A percentile compares a stretch with the other conserved stretches of the same genome.
These are phyloP conservation scores for Alternaria panax DNA, from an alignment of 2,329 filamentous ascomycete genomes.

Conservation along the genomic window DNA sequence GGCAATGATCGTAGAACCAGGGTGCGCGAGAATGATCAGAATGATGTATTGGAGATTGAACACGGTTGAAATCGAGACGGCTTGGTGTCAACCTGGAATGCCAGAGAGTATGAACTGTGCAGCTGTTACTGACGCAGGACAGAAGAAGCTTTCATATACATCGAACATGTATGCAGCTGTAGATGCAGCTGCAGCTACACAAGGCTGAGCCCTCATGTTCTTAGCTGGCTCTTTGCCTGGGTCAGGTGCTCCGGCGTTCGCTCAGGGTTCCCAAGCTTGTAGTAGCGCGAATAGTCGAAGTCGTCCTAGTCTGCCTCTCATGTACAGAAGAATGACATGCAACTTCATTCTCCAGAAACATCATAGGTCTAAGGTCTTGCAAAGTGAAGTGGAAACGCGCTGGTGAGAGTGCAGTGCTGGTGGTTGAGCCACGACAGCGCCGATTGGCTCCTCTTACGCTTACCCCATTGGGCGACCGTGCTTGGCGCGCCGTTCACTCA, in stretches of 20 bases:
- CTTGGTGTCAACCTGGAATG: not conserved
- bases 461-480: conserved; percentile 1
- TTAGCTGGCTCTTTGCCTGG: not conserved
- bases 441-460: conserved; percentile 15
- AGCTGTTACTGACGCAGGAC: not conserved
- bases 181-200: not conserved
- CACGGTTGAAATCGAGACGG: not conserved
- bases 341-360: not conserved
- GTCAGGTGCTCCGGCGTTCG: conserved; percentile 1
- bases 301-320: not conserved
- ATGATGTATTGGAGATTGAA: not conserved
- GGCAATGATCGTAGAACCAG: not conserved
- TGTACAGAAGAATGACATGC: not conserved
- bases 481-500: conserved; percentile 23
- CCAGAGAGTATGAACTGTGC: not conserved
- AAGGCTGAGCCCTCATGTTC: conserved; percentile 3
- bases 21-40: not conserved
- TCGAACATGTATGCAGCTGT: not conserved
- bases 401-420: not conserved
- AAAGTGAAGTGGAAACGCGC: not conserved
- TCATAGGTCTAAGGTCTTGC: not conserved
- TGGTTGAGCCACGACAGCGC: not conserved
- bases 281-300: not conserved
- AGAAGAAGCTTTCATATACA: not conserved
- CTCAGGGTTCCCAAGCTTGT: not conserved